Conservation (phyloP, 2,329 filamentous ascomycete genomes). For the Paraphoma sp. region DNA sequence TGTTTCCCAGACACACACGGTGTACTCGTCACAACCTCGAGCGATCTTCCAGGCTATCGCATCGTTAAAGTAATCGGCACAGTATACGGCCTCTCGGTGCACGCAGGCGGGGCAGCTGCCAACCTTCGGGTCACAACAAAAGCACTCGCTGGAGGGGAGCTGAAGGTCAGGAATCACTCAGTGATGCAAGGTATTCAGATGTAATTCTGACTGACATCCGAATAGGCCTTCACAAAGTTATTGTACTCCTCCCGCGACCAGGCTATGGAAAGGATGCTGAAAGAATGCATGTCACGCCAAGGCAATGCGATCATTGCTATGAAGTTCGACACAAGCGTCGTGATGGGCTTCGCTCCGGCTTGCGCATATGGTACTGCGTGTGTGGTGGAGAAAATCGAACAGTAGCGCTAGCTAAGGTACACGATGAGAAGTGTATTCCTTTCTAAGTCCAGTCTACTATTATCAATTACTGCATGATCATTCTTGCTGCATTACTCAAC, state of each 20-base stretch:
- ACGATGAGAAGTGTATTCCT: too few relatives aligned
- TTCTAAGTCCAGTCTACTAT: too few relatives aligned
- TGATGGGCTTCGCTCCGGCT: conserved; percentile 14
- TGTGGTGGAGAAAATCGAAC: conserved; percentile 15
- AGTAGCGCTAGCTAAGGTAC: not conserved
- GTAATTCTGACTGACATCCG: not conserved
- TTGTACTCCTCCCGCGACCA: conserved; percentile 16
- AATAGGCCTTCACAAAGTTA: conserved; percentile 9
- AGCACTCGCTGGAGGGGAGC: not conserved
- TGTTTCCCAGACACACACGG: conserved; percentile 66
- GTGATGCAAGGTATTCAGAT: not conserved
- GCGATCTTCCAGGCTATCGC: conserved; percentile 67
- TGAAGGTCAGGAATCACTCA: not conserved
- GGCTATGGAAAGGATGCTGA: conserved; percentile 17
- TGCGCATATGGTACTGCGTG: conserved; percentile 21
- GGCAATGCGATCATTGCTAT: conserved; percentile 19
- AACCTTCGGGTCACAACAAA: not conserved
- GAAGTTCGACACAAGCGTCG: conserved; percentile 15
- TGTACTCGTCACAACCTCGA: conserved; percentile 69
- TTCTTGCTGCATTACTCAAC: too few relatives aligned
- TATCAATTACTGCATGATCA: too few relatives aligned
- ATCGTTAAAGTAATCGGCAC: conserved; percentile 64
- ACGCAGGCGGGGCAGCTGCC: conserved; percentile 65
- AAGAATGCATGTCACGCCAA: conserved; percentile 10
- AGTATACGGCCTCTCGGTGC: conserved; percentile 64